Percentiles rank a stretch among this genome's conserved stretches.
Conservation (phyloP, 129 eudicot species). For the Ambrosia artemisiifolia region DNA sequence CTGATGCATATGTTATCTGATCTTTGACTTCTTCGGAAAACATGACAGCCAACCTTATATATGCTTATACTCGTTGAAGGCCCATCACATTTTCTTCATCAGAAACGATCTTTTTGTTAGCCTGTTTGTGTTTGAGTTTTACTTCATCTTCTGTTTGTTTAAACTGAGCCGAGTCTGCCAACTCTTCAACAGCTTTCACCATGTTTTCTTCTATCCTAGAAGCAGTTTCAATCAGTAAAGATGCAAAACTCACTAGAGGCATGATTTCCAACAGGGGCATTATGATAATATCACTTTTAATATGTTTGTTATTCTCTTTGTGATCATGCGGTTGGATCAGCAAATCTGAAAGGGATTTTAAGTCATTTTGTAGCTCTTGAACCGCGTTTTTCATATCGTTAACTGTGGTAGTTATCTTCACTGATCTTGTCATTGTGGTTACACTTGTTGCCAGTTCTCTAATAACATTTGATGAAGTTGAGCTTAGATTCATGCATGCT, state of each 20-base stretch:
- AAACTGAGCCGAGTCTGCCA: conserved; percentile 46
- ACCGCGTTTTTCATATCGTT: conserved; percentile 49
- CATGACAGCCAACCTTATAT: conserved; percentile 7
- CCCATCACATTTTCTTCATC: conserved; percentile 22
- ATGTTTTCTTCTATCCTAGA: conserved; percentile 52
- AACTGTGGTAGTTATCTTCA: conserved; percentile 29
- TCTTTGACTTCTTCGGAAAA: conserved; percentile 14
- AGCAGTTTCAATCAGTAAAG: conserved; percentile 50
- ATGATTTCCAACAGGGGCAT: conserved; percentile 41
- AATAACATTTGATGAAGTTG: conserved; percentile 36
- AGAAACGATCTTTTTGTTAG: background rate
- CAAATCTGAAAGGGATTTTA: conserved; percentile 41
- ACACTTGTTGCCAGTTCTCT: conserved; percentile 44
- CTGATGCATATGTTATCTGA: conserved; percentile 1
- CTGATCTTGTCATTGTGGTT: conserved; percentile 49
- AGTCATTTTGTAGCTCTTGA: conserved; percentile 35
- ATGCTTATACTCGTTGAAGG: conserved; percentile 39
- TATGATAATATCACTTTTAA: conserved; percentile 1
- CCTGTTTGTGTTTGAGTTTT: conserved; percentile 24
- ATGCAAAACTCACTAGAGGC: conserved; percentile 57
- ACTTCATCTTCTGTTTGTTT: conserved; percentile 32
- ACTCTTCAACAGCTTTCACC: conserved; percentile 54
- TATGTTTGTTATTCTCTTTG: conserved; percentile 15
- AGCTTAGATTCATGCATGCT: conserved; percentile 43
- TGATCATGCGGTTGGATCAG: conserved; percentile 17